A percentile compares a stretch with the other conserved stretches of the same genome.
These are phyloP conservation scores for Tolypocladium capitatum DNA, from an alignment of 2,329 filamentous ascomycete genomes.

Conservation along the genomic window DNA sequence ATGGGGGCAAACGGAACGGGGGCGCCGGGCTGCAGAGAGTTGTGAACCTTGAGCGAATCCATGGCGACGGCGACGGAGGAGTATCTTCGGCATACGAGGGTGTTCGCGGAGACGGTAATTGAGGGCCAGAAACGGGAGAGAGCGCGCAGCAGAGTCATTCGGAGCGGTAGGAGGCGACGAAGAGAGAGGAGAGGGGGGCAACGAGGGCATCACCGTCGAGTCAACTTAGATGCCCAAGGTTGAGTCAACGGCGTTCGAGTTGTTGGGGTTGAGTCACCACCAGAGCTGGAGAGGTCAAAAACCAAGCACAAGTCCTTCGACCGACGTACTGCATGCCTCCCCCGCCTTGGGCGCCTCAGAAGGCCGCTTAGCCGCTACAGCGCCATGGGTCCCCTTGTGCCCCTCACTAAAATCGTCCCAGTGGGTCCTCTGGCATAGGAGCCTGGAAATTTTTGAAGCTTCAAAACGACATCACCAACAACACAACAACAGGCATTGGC, in stretches of 20 bases:
- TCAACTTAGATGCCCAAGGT: background rate
- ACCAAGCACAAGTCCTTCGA: background rate
- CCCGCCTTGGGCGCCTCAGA: background rate
- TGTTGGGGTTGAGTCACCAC: slow-evolving; percentile 6
- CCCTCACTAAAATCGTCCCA: background rate
- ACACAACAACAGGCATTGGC: background rate
- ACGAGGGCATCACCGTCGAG: slow-evolving; percentile 6
- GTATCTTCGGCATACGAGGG: slow-evolving; percentile 18
- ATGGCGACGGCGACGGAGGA: slow-evolving; percentile 25
- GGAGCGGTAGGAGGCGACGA: slow-evolving; percentile 9
- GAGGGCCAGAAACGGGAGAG: slow-evolving; percentile 13
- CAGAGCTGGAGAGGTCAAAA: background rate
- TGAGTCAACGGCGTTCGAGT: background rate
- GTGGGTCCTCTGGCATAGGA: background rate
- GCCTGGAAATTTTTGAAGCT: background rate
- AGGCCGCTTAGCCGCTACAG: background rate
- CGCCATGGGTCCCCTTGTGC: background rate
- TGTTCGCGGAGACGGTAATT: slow-evolving; percentile 14
- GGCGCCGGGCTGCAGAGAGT: slow-evolving; percentile 58
- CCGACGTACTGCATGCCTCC: too few species aligned
- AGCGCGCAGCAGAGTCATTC: slow-evolving; percentile 23
- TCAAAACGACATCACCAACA: background rate
- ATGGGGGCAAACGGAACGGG: slow-evolving; percentile 66
- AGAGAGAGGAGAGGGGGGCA: slow-evolving; percentile 6
- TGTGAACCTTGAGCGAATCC: slow-evolving; percentile 60